phyloP scores from a whole-genome alignment of 2,329 filamentous ascomycete species.

The Colletotrichum costaricense region DNA sequence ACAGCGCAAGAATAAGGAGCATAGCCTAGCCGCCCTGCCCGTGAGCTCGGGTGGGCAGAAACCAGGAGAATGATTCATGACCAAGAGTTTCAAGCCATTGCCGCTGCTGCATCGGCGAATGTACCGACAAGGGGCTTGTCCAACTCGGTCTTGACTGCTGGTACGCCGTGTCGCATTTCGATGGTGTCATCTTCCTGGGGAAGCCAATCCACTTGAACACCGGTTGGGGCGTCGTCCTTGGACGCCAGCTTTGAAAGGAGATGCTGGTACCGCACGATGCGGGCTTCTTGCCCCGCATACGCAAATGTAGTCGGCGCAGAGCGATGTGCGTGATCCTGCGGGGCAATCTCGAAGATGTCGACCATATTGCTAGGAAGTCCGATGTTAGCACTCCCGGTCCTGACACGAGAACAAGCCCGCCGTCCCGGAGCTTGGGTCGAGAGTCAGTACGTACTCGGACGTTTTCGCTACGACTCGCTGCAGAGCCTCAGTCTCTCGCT shows the following conservation, averaged over 20 bases:
- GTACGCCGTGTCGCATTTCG: slow-evolving; percentile 54
- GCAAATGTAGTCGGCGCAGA: slow-evolving; percentile 53
- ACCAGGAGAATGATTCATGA: slow-evolving; percentile 22
- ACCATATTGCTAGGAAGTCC: slow-evolving; percentile 68
- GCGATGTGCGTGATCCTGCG: slow-evolving; percentile 56
- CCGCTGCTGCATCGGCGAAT: slow-evolving; percentile 69
- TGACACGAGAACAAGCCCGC: slow-evolving; percentile 27
- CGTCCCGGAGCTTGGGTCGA: slow-evolving; percentile 24
- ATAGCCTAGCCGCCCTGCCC: slow-evolving; percentile 4
- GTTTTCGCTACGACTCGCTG: slow-evolving; percentile 73
- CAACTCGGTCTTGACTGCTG: slow-evolving; percentile 51
- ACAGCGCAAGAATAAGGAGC: neutral
- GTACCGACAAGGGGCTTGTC: slow-evolving; percentile 66
- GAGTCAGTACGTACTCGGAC: slow-evolving; percentile 63
- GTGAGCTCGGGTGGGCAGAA: neutral
- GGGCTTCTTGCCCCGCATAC: slow-evolving; percentile 66
- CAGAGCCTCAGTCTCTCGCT: slow-evolving; percentile 73
- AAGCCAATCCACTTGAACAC: slow-evolving; percentile 66
- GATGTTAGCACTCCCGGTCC: slow-evolving; percentile 33
- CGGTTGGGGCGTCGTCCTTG: slow-evolving; percentile 54
- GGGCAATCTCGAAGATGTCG: slow-evolving; percentile 74
- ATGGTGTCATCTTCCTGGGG: slow-evolving; percentile 60
- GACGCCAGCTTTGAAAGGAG: slow-evolving; percentile 69
- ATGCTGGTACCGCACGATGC: slow-evolving; percentile 69
- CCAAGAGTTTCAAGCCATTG: slow-evolving; percentile 52